Percentiles rank a stretch among this genome's conserved stretches.
Conservation (phyloP, 257 asterid species). For the Ehretia macrophylla region DNA sequence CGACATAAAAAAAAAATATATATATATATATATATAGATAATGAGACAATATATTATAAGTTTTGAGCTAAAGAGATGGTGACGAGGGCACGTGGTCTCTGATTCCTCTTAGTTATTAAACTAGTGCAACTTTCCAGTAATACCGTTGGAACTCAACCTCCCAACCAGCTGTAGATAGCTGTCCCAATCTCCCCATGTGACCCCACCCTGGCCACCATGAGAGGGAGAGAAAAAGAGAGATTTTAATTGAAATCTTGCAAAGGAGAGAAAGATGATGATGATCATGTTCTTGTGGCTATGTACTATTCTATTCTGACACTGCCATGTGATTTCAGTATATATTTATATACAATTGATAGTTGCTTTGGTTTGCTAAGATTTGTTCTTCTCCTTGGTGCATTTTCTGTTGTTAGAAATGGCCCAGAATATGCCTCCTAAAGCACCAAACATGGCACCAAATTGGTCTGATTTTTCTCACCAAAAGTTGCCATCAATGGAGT, state of each 20-base stretch:
- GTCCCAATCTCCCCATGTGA: conserved; percentile 89
- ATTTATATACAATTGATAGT: conserved; percentile 26
- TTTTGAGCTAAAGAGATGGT: conserved; percentile 23
- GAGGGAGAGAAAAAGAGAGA: not conserved
- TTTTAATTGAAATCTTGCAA: not conserved
- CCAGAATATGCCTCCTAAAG: conserved; percentile 86
- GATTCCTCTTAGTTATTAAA: conserved; percentile 58
- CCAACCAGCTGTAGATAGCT: conserved; percentile 81
- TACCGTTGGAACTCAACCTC: conserved; percentile 72
- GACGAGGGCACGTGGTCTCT: conserved; percentile 87
- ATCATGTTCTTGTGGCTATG: conserved; percentile 40
- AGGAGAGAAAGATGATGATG: conserved; percentile 25
- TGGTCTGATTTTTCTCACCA: conserved; percentile 58
- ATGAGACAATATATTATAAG: not conserved
- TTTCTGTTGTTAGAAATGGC: no score
- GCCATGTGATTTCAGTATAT: conserved; percentile 25
- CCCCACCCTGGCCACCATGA: conserved; percentile 36
- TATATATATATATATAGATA: no score
- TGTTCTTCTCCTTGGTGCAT: no score
- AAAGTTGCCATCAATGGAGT: conserved; percentile 32
- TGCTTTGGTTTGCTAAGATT: conserved; percentile 20
- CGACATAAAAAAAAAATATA: no score
- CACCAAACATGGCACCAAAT: conserved; percentile 50
- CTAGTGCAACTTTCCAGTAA: conserved; percentile 48
- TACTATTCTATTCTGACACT: conserved; percentile 20